Evolutionary conservation across 345 rosid species (phyloP).

Genomic region (Citrus maxima): DNA sequence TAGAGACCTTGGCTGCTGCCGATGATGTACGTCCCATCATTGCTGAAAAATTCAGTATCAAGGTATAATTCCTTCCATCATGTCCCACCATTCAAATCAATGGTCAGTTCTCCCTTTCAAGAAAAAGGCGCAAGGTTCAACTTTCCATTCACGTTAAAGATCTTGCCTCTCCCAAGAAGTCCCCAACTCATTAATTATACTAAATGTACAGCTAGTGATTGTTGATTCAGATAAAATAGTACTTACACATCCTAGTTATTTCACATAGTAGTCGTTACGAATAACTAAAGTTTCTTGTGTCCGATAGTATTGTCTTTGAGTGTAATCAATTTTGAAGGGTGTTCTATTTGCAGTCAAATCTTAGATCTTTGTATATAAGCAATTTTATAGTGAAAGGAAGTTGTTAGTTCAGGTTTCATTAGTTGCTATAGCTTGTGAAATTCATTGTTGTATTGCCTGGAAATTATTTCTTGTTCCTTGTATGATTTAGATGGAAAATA

Average conservation of each 20-base stretch:
- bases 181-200: background rate
- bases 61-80: slow-evolving; percentile 24
- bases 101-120: background rate
- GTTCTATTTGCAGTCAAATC: background rate
- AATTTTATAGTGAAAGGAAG: slow-evolving; percentile 3
- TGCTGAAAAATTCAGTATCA: slow-evolving; percentile 70
- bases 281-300: background rate
- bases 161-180: background rate
- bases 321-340: background rate
- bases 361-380: background rate
- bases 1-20: slow-evolving; percentile 73
- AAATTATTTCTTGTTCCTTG: background rate
- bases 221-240: background rate
- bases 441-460: background rate
- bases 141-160: background rate
- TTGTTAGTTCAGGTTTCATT: background rate
- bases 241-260: background rate
- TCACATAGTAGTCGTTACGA: background rate
- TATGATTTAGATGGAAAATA: background rate
- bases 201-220: background rate
- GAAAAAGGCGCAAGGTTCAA: background rate
- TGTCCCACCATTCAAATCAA: background rate
- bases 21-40: slow-evolving; percentile 94
- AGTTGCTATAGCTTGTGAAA: background rate
- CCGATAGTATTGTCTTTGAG: background rate